Evolutionary conservation across 768 basidiomycete genomes (phyloP).

Genomic region (Naematelia aurantialba): DNA sequence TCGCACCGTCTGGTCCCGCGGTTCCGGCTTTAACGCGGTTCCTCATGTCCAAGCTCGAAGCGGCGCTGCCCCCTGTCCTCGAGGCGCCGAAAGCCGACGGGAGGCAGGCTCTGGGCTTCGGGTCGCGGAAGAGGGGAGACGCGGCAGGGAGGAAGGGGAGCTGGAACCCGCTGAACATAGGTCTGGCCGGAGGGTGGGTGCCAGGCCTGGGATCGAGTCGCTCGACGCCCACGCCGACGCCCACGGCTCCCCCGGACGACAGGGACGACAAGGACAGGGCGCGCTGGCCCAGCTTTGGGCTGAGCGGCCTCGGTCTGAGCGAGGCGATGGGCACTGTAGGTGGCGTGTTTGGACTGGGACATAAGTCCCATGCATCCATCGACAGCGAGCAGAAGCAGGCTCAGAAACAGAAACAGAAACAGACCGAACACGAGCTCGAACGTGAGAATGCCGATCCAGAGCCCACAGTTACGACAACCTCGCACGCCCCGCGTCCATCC

Average conservation of each 20-base stretch:
- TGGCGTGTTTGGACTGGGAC: slow-evolving; percentile 20
- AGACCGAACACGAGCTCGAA: background rate
- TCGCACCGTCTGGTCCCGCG: background rate
- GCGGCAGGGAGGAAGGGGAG: slow-evolving; percentile 24
- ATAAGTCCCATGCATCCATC: background rate
- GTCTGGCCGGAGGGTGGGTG: slow-evolving; percentile 25
- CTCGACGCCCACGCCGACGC: slow-evolving; percentile 6
- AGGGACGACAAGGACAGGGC: slow-evolving; percentile 11
- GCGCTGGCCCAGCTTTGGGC: slow-evolving; percentile 17
- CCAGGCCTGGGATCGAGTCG: slow-evolving; percentile 12
- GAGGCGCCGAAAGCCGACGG: slow-evolving; percentile 5
- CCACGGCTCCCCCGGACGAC: no score
- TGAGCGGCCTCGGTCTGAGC: slow-evolving; percentile 20
- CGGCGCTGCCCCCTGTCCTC: slow-evolving; percentile 20
- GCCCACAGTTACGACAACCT: no score
- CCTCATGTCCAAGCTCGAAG: slow-evolving; percentile 15
- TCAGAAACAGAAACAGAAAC: background rate
- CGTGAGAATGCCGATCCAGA: no score
- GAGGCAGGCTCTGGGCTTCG: slow-evolving; percentile 17
- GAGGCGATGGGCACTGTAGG: slow-evolving; percentile 21
- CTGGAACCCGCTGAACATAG: slow-evolving; percentile 24
- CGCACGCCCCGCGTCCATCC: no score
- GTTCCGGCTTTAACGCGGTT: slow-evolving; percentile 21
- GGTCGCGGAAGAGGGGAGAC: slow-evolving; percentile 8
- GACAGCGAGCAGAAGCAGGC: no score